Base-by-base conservation (phyloP, 768 basidiomycete genomes). In the Collybiopsis luxurians region DNA sequence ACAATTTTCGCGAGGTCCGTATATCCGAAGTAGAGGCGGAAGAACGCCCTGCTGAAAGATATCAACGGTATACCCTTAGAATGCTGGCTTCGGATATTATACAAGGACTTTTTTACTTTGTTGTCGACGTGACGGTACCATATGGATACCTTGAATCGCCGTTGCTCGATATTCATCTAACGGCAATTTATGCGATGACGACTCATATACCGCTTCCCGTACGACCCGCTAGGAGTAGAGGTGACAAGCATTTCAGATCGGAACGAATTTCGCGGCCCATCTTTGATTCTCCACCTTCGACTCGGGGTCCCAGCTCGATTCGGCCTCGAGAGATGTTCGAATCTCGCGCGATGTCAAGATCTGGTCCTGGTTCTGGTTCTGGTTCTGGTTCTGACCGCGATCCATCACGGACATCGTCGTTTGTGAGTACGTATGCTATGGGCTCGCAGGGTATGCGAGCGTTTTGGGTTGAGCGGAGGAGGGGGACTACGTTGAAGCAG, bases 381-480 rank as follows among this genome's bases (percentile, higher is more conserved):
- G n/a, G n/a, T n/a, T n/a, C n/a, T n/a, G n/a, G n/a, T n/a, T n/a
- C n/a, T n/a, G n/a, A n/a, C n/a, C n/a, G n/a, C n/a, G n/a, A 17
- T 27, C 38, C 40, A 6, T 13, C 19, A 40, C 21, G 56, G 53
- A 17, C 56, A 47, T 38, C 62, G 62, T 44, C 60, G 60, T 84
- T 84, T 58, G 71, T 84, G 30, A 81, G 78, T 43, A 63, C 83
- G 1, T 76, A 76, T 60, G 66, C 69, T 1, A 62, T 85, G 2
- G 83, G 83, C 5, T 66, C 73, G 0, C 74, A 79, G 58, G 81
- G 78, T 0, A 76, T 71, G 50, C 74, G 83, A 2, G 83, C 80
- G 3, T 67, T 83, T 4, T 86, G 84, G 83, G 67, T 84, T 4
- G 81, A 84, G 65, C 73, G 83, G 17, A 71, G 70, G 61, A 66